Percentiles rank a stretch among this genome's conserved stretches.
Evolutionary conservation across 805 yeast genomes (phyloP).

Genomic region (Pichia pseudocactophila): DNA sequence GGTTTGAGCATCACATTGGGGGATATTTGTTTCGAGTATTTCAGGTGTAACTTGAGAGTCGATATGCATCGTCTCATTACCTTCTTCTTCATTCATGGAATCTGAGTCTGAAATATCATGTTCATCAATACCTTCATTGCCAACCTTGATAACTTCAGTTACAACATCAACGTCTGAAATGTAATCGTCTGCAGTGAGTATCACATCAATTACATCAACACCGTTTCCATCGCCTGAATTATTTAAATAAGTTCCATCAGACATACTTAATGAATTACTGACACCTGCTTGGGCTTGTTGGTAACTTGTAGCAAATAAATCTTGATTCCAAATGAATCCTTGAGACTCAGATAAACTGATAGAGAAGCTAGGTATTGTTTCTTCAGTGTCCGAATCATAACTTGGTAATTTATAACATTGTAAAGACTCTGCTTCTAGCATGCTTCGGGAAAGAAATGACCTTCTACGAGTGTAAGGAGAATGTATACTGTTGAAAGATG

Average conservation of each 20-base stretch:
- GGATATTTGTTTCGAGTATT: too few relatives aligned
- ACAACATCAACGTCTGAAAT: slow-evolving; percentile 6
- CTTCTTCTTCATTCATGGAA: slow-evolving; percentile 4
- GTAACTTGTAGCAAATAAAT: slow-evolving; percentile 61
- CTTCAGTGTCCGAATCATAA: slow-evolving; percentile 17
- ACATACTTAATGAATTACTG: slow-evolving; percentile 15
- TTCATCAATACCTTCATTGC: slow-evolving; percentile 5
- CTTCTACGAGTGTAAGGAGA: slow-evolving; percentile 49
- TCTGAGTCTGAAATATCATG: slow-evolving; percentile 7
- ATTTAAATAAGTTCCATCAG: slow-evolving; percentile 12
- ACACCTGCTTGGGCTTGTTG: slow-evolving; percentile 43
- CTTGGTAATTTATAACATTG: slow-evolving; percentile 39
- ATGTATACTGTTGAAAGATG: slow-evolving; percentile 30
- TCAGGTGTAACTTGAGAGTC: too few relatives aligned
- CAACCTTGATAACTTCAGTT: slow-evolving; percentile 1
- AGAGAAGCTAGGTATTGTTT: slow-evolving; percentile 27
- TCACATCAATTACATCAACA: slow-evolving; percentile 20
- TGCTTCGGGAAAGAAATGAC: slow-evolving; percentile 46
- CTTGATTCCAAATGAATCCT: slow-evolving; percentile 73
- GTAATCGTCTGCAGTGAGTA: slow-evolving; percentile 9
- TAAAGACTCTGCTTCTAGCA: slow-evolving; percentile 48
- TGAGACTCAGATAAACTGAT: slow-evolving; percentile 53
- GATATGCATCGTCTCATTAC: slow-evolving; percentile 1
- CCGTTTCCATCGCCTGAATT: slow-evolving; percentile 11
- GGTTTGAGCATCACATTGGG: too few relatives aligned